Evolutionary conservation across 441 rosid species (phyloP).

Genomic region (Dalechampia spathulata): DNA sequence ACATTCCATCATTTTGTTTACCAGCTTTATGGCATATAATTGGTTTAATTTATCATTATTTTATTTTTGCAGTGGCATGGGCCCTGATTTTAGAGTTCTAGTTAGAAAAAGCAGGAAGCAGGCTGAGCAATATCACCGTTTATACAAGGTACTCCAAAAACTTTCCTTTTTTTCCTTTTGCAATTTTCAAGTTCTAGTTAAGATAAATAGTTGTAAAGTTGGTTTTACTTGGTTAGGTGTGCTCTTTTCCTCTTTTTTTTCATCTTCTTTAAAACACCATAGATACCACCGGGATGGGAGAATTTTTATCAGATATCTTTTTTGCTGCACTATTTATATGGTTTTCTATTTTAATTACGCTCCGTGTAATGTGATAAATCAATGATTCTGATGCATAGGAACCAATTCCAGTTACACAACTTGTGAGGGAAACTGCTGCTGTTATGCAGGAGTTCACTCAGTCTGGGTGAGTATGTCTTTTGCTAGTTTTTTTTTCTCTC

Average conservation of each 20-base stretch:
- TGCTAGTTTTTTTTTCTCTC: not conserved
- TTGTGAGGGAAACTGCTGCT: constrained; percentile 96
- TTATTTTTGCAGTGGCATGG: constrained; percentile 78
- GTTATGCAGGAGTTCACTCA: constrained; percentile 99
- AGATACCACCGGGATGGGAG: too few species aligned
- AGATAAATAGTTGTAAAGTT: too few species aligned
- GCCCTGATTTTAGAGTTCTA: constrained; percentile 93
- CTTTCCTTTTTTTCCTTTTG: not conserved
- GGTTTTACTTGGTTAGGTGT: too few species aligned
- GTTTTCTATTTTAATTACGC: not conserved
- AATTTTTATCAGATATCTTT: too few species aligned
- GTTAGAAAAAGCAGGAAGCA: constrained; percentile 99
- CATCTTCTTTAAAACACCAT: not conserved
- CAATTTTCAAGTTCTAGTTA: too few species aligned
- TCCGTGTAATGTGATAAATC: constrained; percentile 1
- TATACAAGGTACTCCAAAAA: constrained; percentile 59
- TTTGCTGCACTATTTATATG: too few species aligned
- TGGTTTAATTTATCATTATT: too few species aligned
- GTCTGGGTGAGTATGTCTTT: constrained; percentile 56
- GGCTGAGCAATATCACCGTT: constrained; percentile 87
- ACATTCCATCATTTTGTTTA: too few species aligned
- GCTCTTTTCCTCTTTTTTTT: too few species aligned
- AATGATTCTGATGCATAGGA: constrained; percentile 37
- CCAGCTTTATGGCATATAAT: too few species aligned
- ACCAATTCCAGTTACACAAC: constrained; percentile 92